phyloP scores from a whole-genome alignment of 1,284 basidiomycete genomes.

The Hemileia vastatrix region DNA sequence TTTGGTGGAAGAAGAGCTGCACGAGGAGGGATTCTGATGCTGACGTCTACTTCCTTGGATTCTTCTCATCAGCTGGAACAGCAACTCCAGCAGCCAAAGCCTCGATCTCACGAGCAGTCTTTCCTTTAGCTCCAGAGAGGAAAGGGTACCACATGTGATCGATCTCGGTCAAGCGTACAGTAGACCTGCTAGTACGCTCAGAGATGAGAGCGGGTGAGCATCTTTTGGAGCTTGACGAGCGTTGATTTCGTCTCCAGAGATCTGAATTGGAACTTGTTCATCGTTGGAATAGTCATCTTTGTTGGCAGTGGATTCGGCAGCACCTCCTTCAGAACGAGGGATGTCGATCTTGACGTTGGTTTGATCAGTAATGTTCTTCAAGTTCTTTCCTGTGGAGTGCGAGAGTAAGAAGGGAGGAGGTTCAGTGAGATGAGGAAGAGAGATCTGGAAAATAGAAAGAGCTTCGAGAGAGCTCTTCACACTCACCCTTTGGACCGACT shows the following conservation, averaged over 20 bases:
- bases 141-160: slow-evolving; percentile 41
- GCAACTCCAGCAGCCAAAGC: background rate
- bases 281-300: slow-evolving; percentile 37
- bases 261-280: slow-evolving; percentile 38
- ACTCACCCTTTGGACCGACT: slow-evolving; percentile 33
- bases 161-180: slow-evolving; percentile 40
- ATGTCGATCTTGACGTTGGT: slow-evolving; percentile 41
- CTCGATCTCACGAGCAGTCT: slow-evolving; percentile 33
- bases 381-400: slow-evolving; percentile 30
- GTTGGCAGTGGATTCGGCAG: slow-evolving; percentile 22
- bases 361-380: slow-evolving; percentile 41
- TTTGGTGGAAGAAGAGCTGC: slow-evolving; percentile 34
- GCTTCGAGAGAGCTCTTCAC: background rate
- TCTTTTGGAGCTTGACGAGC: slow-evolving; percentile 35
- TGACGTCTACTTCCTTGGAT: slow-evolving; percentile 29
- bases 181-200: slow-evolving; percentile 39
- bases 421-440: background rate
- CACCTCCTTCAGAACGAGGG: slow-evolving; percentile 32
- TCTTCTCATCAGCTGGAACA: background rate
- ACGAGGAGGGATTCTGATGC: slow-evolving; percentile 37
- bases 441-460: background rate
- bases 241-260: slow-evolving; percentile 43
- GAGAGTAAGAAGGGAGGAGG: background rate
- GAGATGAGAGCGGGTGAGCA: slow-evolving; percentile 39
- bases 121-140: slow-evolving; percentile 36